Base-by-base conservation (phyloP, 192 early-diverging fungal genomes). In the Gaertneriomyces sp. region DNA sequence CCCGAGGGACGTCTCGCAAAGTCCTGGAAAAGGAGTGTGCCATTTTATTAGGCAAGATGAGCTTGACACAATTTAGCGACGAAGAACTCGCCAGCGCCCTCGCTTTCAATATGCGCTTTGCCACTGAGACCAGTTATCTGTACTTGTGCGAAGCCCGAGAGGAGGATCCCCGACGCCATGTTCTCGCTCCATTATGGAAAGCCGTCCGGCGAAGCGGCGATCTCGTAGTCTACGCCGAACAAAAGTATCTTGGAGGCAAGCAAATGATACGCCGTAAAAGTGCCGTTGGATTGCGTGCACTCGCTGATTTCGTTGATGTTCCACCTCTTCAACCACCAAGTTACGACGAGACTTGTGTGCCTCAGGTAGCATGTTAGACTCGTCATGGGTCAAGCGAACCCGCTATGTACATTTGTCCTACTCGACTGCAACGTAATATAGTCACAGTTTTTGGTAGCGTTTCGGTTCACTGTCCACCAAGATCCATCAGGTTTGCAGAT, bases 81-180 rank as follows among this genome's bases (percentile, higher is more conserved):
- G 25, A 33, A 33, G 25, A 33, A 33, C 25, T 33, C 25, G 25
- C 25, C 25, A 33, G 25, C 25, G 25, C 25, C 25, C 25, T 46
- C 11, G 59, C 59, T 11, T 16, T 16, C 11, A 42, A 45, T 39
- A 53, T 51, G 7, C 51, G n/a, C 19, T 19, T 41, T 25, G 38
- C 49, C 12, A 54, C 53, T 3, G 62, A 58, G 41, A 5, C 42
- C 44, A 64, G 25, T 40, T n/a, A 41, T 7, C 16, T 53, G 25
- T 64, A 64, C 42, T 51, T 64, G 14, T 7, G 7, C 7, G 62
- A 64, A 39, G 9, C 53, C 17, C 49, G 62, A 9, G 14, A 8
- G 17, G 47, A 25, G 50, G 62, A 64, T 54, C 62, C 62, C 19
- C 51, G 50, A 33, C 47, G 62, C 19, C 42, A 64, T 33, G 62